A percentile compares a stretch with the other conserved stretches of the same genome.
Conservation (phyloP, 495 filamentous ascomycete species). For the Talaromyces ruber region DNA sequence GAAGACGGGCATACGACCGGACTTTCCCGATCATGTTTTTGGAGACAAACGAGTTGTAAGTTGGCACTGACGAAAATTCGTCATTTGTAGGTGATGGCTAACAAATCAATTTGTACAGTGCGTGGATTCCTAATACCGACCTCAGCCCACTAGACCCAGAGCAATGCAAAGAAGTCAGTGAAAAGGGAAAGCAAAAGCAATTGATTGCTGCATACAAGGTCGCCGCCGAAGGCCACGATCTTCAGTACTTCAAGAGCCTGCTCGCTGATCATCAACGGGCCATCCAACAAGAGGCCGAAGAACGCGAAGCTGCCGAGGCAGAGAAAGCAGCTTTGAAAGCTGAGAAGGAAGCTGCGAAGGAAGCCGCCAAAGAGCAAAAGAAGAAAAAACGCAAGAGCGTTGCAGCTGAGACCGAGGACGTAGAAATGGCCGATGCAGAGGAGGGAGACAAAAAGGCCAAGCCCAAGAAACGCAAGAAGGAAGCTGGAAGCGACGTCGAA, state of each 20-base stretch:
- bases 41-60: constrained; percentile 91
- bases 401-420: constrained; percentile 53
- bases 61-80: constrained; percentile 10
- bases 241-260: constrained; percentile 70
- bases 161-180: constrained; percentile 52
- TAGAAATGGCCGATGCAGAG: constrained; percentile 67
- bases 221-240: constrained; percentile 59
- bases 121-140: constrained; percentile 76
- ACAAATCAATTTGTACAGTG: constrained; percentile 36
- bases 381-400: constrained; percentile 51
- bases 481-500: constrained; percentile 56
- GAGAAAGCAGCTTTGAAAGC: constrained; percentile 53
- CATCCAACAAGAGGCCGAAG: constrained; percentile 52
- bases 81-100: not conserved
- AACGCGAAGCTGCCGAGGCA: constrained; percentile 47
- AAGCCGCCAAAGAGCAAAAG: constrained; percentile 35
- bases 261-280: constrained; percentile 52
- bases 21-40: constrained; percentile 93
- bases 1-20: constrained; percentile 71
- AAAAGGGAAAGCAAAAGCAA: constrained; percentile 66
- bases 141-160: constrained; percentile 64
- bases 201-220: constrained; percentile 65
- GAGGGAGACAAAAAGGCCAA: constrained; percentile 46
- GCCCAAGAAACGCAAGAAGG: constrained; percentile 64
- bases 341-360: constrained; percentile 48